Percentiles rank a stretch among this genome's conserved stretches.
Evolutionary conservation across 192 early-diverging fungal genomes (phyloP).

Genomic region (Umbelopsis sp.): DNA sequence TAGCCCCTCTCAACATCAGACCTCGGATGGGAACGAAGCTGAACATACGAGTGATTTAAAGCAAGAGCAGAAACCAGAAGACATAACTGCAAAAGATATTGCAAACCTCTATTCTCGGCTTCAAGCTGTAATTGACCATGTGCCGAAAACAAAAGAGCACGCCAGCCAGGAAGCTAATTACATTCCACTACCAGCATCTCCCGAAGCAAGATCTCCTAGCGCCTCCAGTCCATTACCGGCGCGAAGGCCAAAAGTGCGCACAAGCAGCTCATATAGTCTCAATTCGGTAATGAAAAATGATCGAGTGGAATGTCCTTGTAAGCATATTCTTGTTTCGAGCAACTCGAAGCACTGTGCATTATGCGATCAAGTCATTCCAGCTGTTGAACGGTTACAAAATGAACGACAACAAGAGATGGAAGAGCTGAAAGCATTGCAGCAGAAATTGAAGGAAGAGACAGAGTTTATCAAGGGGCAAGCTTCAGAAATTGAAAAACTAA

Average conservation of each 20-base stretch:
- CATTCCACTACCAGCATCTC: slow-evolving; percentile 32
- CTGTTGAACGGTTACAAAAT: slow-evolving; percentile 30
- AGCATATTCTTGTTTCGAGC: slow-evolving; percentile 27
- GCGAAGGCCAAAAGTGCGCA: slow-evolving; percentile 17
- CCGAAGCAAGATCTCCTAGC: slow-evolving; percentile 15
- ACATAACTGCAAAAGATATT: slow-evolving; percentile 54
- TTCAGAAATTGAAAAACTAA: slow-evolving; percentile 15
- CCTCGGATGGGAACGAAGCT: neutral
- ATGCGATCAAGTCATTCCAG: slow-evolving; percentile 36
- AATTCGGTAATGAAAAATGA: slow-evolving; percentile 20
- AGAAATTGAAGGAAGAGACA: slow-evolving; percentile 26
- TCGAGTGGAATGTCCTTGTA: slow-evolving; percentile 49
- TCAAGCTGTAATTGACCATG: slow-evolving; percentile 50
- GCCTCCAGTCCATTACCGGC: slow-evolving; percentile 6
- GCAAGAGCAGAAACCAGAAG: slow-evolving; percentile 8
- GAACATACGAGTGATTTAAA: neutral
- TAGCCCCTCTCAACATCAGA: neutral
- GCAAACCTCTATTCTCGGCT: slow-evolving; percentile 52
- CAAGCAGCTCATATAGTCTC: slow-evolving; percentile 13
- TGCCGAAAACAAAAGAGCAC: slow-evolving; percentile 20
- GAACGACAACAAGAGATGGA: slow-evolving; percentile 28
- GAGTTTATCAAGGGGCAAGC: slow-evolving; percentile 19
- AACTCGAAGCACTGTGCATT: slow-evolving; percentile 28
- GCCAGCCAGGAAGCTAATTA: slow-evolving; percentile 17
- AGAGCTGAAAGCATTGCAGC: slow-evolving; percentile 26